Percentiles rank a stretch among this genome's conserved stretches.
Conservation (phyloP, 2,329 filamentous ascomycete species). For the Nothomitra cinnamomea region DNA sequence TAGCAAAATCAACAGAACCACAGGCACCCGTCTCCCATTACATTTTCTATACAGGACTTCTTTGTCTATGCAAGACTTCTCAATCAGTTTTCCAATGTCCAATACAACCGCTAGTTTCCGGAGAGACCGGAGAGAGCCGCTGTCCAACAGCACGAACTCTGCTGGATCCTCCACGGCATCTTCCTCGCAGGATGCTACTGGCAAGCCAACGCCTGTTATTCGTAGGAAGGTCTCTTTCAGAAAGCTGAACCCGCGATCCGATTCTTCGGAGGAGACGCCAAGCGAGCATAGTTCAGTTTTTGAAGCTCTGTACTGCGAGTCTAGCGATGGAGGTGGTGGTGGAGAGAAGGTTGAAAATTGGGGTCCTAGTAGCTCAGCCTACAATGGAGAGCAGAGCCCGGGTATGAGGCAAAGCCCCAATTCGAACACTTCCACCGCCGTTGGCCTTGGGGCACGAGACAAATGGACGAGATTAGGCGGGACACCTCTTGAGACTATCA, state of each 20-base stretch:
- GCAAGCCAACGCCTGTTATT: neutral
- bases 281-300: slow-evolving; percentile 13
- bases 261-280: slow-evolving; percentile 7
- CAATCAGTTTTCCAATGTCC: too few species aligned
- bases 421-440: neutral
- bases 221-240: neutral
- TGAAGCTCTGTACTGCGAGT: slow-evolving; percentile 9
- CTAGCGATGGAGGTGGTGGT: neutral
- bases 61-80: too few species aligned
- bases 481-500: slow-evolving; percentile 4
- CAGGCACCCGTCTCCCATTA: too few species aligned
- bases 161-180: neutral
- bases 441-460: neutral
- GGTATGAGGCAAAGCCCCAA: neutral
- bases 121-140: neutral
- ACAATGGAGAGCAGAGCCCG: neutral
- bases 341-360: neutral
- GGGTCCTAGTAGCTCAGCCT: neutral
- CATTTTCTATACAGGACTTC: too few species aligned
- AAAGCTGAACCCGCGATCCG: slow-evolving; percentile 3
- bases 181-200: neutral
- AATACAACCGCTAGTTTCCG: too few species aligned
- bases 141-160: slow-evolving; percentile 4
- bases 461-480: neutral
- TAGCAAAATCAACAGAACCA: too few species aligned